Evolutionary conservation across 2,329 filamentous ascomycete genomes (phyloP), one percentile per base, ranked within the genome.

Genomic region (Ophiostoma sp.): DNA sequence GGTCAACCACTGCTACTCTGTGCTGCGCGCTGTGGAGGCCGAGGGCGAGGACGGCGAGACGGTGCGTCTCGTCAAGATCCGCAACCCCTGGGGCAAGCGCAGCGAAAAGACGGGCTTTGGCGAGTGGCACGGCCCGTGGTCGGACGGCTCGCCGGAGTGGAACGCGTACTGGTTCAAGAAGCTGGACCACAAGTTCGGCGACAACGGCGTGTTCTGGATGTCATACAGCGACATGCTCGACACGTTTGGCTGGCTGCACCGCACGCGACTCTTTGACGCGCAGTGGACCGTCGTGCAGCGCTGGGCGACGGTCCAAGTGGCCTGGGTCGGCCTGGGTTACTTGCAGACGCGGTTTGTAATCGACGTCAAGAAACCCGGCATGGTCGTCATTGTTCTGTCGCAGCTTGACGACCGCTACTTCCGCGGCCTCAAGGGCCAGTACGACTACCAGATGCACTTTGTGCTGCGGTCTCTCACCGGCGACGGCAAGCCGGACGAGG

Each of bases 81-180:
- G 82, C 82, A 92, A 92, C 73, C 89, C 89, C 0, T 92, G 89
- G 89, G 89, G 89, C 12, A 80, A 85, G 70, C 84, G 83, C 42
- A 70, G 72, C 9, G 71, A 73, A n/a, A 7, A 11, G 38, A 72
- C 71, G 27, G 79, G 78, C 8, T 66, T 77, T 2, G 79, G 79
- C 65, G 89, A 91, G 76, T 91, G 89, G 89, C 87, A 84, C 67
- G 89, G 89, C 14, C 82, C 87, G 4, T 92, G 89, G 89, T 86
- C 85, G 49, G 89, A 92, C 74, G 89, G 89, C 0, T 89, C 87
- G 5, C 86, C 88, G 72, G 85, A 91, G 75, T 92, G 89, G 89
- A 91, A 87, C 1, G 80, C 88, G 0, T 85, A 90, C 73, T 91
- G 89, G 88, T 87, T 92, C 79, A 77, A 84, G 70, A 84, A 85